Conservation (phyloP, 1,284 basidiomycete species). For the Tylopilus sp. region DNA sequence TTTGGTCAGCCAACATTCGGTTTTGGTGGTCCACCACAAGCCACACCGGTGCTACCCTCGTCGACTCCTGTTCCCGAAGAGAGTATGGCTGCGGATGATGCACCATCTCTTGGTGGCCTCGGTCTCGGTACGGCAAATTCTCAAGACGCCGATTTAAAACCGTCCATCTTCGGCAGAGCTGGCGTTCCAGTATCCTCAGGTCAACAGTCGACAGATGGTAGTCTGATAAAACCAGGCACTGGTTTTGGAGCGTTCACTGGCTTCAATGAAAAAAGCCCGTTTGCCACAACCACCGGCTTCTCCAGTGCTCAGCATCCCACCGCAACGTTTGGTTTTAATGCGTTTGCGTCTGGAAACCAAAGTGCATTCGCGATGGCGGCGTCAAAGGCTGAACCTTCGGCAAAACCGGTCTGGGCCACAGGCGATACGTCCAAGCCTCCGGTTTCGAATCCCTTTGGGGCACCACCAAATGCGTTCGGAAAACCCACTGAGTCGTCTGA, state of each 20-base stretch:
- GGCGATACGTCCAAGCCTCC: conserved; percentile 7
- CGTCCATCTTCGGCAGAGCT: conserved; percentile 37
- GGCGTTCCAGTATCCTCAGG: conserved; percentile 7
- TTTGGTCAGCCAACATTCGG: conserved; percentile 37
- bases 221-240: conserved; percentile 36
- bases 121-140: conserved; percentile 36
- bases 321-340: conserved; percentile 25
- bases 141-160: conserved; percentile 25
- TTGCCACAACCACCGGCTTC: conserved; percentile 21
- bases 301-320: conserved; percentile 7
- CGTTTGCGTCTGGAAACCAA: conserved; percentile 27
- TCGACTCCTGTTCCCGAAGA: conserved; percentile 32
- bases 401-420: conserved; percentile 24
- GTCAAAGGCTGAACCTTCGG: conserved; percentile 15
- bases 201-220: conserved; percentile 13
- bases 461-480: conserved; percentile 1
- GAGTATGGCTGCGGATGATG: conserved; percentile 38
- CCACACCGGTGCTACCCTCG: conserved; percentile 2
- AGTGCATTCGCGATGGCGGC: conserved; percentile 23
- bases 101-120: conserved; percentile 34
- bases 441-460: conserved; percentile 4
- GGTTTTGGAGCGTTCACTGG: conserved; percentile 41
- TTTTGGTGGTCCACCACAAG: conserved; percentile 16
- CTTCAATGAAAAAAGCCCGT: conserved; percentile 28
- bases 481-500: not conserved